Evolutionary conservation across 192 early-diverging fungal species (phyloP).

Genomic region (Backusella luteola): DNA sequence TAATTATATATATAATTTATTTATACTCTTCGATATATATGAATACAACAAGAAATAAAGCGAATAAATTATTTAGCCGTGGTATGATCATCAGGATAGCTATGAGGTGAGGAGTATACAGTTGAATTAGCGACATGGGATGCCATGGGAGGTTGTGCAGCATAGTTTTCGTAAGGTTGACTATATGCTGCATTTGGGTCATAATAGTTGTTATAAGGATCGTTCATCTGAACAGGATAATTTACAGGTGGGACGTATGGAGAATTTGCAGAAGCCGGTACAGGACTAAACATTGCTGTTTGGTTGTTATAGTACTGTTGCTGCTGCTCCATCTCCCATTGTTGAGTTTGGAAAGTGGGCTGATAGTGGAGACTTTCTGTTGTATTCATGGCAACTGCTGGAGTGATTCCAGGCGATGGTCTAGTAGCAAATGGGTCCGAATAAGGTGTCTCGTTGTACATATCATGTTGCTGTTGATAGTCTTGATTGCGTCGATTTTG

Average conservation of each 20-base stretch:
- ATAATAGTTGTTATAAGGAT: not conserved
- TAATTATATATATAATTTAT: not conserved
- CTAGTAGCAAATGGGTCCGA: not conserved
- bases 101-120: slow-evolving; percentile 10
- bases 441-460: not conserved
- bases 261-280: not conserved
- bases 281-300: not conserved
- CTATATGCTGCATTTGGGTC: slow-evolving; percentile 1
- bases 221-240: not conserved
- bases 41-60: not conserved
- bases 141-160: not conserved
- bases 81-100: not conserved
- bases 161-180: slow-evolving; percentile 2
- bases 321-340: slow-evolving; percentile 3
- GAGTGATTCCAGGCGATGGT: not conserved
- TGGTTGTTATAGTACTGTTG: not conserved
- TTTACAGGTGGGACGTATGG: not conserved
- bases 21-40: not conserved
- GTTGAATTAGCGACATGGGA: not conserved
- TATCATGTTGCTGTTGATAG: slow-evolving; percentile 7
- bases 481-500: slow-evolving; percentile 27
- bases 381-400: not conserved
- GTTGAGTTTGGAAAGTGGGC: not conserved
- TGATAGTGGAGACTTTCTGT: not conserved
- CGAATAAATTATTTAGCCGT: not conserved